Base-by-base conservation (phyloP, 441 rosid species). In the Syzygium syzygioides region DNA sequence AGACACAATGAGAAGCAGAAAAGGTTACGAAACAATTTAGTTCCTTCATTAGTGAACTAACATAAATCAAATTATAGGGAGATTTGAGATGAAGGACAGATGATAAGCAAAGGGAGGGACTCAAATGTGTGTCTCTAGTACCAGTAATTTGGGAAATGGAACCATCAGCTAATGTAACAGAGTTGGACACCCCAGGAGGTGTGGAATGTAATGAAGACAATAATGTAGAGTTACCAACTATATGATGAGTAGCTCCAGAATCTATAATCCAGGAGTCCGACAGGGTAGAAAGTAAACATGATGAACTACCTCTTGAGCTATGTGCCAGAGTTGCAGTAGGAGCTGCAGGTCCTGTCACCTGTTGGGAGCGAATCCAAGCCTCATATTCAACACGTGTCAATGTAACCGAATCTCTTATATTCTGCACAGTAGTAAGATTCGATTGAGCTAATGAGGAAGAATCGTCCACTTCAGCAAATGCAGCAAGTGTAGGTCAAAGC, bases 11-110 rank as follows among this genome's bases (percentile, higher is more conserved):
- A 66, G 13, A 66, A 32, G 34, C 4, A 7, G 18, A 32, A 32
- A 28, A 28, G 3, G 3, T 66, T 32, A 66, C 0, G 0, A 0
- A 32, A 66, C 0, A 32, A 9, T 19, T 66, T 66, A 17, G 79
- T 66, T 66, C 12, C 32, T 17, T 66, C 17, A 25, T 66, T 15
- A 66, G 17, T 8, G 7, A 32, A 32, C 79, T 30, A 66, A 32
- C 19, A 9, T 1, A 66, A 30, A 66, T 66, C 1, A 32, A 66
- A 66, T 66, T 15, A 9, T 4, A 66, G 8, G 79, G 23, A 32
- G 25, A 66, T 66, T 66, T 66, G 25, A 32, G 79, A 32, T 66
- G 45, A 9, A 66, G 2, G 23, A 66, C 2, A 0, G 25, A 4
- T 66, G 41, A 32, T 18, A 66, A 66, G 18, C 4, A 66, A 66